A percentile compares a stretch with the other conserved stretches of the same genome.
Conservation (phyloP, 2,329 filamentous ascomycete genomes). For the Mycosphaerella sp. region DNA sequence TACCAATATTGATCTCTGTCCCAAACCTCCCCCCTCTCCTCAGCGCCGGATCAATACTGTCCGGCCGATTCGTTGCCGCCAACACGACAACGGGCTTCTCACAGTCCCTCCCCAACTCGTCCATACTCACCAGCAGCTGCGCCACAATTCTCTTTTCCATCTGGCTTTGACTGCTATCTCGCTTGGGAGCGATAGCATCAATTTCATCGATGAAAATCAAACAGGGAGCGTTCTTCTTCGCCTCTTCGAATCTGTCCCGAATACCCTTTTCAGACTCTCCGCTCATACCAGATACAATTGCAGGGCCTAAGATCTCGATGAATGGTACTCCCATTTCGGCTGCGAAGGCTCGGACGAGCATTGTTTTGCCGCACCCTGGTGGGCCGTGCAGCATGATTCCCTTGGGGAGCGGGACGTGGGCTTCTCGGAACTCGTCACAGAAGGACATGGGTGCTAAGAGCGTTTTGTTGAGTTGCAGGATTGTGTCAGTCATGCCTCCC, state of each 20-base stretch:
- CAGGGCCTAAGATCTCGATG: slow-evolving; percentile 74
- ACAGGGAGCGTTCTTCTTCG: slow-evolving; percentile 77
- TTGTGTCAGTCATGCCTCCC: slow-evolving; percentile 68
- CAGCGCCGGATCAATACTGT: slow-evolving; percentile 75
- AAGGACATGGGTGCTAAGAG: slow-evolving; percentile 66
- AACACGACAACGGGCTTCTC: slow-evolving; percentile 76
- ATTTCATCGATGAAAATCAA: slow-evolving; percentile 90
- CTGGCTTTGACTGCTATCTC: slow-evolving; percentile 75
- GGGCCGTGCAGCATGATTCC: slow-evolving; percentile 76
- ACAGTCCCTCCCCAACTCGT: slow-evolving; percentile 62
- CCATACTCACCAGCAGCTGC: slow-evolving; percentile 81
- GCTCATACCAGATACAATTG: slow-evolving; percentile 78
- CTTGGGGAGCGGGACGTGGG: slow-evolving; percentile 63
- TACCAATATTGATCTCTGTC: slow-evolving; percentile 73
- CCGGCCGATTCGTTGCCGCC: slow-evolving; percentile 82
- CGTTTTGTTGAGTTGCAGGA: slow-evolving; percentile 62
- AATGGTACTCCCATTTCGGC: slow-evolving; percentile 70
- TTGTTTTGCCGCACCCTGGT: slow-evolving; percentile 80
- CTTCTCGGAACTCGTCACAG: slow-evolving; percentile 59
- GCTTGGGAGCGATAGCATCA: slow-evolving; percentile 82
- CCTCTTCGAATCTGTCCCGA: slow-evolving; percentile 79
- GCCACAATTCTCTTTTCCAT: slow-evolving; percentile 84
- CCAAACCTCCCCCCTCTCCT: slow-evolving; percentile 71
- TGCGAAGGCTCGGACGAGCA: slow-evolving; percentile 73
- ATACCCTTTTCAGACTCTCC: slow-evolving; percentile 85